Evolutionary conservation across 805 yeast genomes (phyloP), one percentile per base, ranked within the genome.

Genomic region (Pichia nanzhaoensis): DNA sequence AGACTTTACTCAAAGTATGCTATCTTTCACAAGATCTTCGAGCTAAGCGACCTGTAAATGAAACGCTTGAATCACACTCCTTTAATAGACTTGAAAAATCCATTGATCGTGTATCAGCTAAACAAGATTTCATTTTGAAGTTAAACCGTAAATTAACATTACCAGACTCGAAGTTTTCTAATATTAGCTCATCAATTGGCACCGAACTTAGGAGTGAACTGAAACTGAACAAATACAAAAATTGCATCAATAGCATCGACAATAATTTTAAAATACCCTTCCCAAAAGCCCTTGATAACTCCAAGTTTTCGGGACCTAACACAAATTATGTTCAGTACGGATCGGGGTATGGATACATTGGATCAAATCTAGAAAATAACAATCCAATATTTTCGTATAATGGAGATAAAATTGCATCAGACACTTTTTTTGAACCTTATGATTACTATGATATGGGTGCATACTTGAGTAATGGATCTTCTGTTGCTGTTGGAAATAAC

Each of bases 391-490:
- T 17, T n/a, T 18, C 33, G 14, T 7, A 24, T 24, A 30, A 13
- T 30, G 16, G 12, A 30, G n/a, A 13, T 5, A 28, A 21, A 38
- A 28, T 45, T 5, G 6, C n/a, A 18, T 19, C 77, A 20, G 21
- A 47, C 47, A 16, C 22, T 5, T 35, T 41, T 13, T 39, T 39
- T 21, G 52, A 48, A 22, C 45, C 46, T 14, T 38, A 37, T 20
- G 48, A 41, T 17, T 36, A 38, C 19, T 49, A 49, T 27, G 48
- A 42, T 24, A 36, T 47, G 21, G 34, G 42, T 35, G 34, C 37
- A 1, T 40, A 14, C 27, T 33, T 38, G 39, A 16, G 17, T 12
- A 9, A 32, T 32, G 30, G 17, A 6, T 34, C 7, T 17, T 4
- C 20, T 1, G 28, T 6, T 10, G 10, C 7, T 24, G 13, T 2